Evolutionary conservation across 345 rosid genomes (phyloP).

Genomic region (Sonneratia alba): DNA sequence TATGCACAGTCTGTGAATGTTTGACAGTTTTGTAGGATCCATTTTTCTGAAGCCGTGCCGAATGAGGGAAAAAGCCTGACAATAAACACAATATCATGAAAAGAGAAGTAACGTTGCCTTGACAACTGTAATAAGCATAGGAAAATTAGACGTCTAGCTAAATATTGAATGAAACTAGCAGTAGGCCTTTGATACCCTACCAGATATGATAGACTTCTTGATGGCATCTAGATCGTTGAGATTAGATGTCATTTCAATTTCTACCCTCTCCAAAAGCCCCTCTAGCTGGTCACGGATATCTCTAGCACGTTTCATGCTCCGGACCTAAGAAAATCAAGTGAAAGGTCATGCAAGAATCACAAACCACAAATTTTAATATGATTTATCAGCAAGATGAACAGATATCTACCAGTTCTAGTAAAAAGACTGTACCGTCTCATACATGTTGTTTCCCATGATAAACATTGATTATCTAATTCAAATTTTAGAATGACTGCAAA

Average conservation of each 20-base stretch:
- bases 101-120: constrained; percentile 9
- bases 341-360: background rate
- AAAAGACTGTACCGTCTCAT: background rate
- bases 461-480: background rate
- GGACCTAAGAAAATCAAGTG: constrained; percentile 38
- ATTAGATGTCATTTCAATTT: constrained; percentile 67
- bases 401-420: background rate
- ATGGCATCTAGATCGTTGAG: constrained; percentile 56
- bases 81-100: background rate
- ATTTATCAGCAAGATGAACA: background rate
- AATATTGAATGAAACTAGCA: constrained; percentile 3
- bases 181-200: constrained; percentile 18
- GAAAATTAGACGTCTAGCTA: constrained; percentile 2
- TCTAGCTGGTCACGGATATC: constrained; percentile 90
- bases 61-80: constrained; percentile 86
- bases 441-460: background rate
- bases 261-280: constrained; percentile 95
- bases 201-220: constrained; percentile 77
- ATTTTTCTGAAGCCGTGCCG: constrained; percentile 80
- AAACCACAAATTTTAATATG: background rate
- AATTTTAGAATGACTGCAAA: background rate
- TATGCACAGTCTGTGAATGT: constrained; percentile 82
- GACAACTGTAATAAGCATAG: background rate
- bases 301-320: constrained; percentile 98
- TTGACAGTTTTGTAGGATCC: constrained; percentile 89